phyloP scores from a whole-genome alignment of 2,329 filamentous ascomycete species.

The Phialophora verrucosa region DNA sequence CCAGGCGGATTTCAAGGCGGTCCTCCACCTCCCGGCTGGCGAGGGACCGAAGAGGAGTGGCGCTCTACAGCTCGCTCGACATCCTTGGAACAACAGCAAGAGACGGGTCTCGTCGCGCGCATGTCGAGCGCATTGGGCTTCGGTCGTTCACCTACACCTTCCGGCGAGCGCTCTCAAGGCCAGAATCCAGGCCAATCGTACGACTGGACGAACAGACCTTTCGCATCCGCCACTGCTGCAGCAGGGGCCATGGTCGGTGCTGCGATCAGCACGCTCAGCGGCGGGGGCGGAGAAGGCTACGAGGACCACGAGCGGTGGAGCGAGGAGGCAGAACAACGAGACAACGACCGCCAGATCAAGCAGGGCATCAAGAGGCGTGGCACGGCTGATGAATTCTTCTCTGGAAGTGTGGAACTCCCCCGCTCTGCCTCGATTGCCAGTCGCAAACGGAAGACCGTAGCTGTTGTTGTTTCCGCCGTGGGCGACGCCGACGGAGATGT shows the following conservation, averaged over 20 bases:
- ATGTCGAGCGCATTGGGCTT: conserved; percentile 73
- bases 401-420: conserved; percentile 34
- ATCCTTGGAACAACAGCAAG: conserved; percentile 46
- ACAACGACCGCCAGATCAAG: conserved; percentile 44
- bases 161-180: conserved; percentile 11
- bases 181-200: conserved; percentile 81
- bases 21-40: conserved; percentile 39
- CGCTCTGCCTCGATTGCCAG: conserved; percentile 28
- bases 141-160: conserved; percentile 70
- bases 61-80: conserved; percentile 41
- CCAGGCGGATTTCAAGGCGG: conserved; percentile 40
- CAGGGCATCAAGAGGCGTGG: conserved; percentile 39
- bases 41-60: conserved; percentile 43
- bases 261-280: conserved; percentile 79
- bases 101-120: conserved; percentile 71
- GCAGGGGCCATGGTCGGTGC: conserved; percentile 82
- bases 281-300: conserved; percentile 80
- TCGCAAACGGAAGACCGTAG: conserved; percentile 74
- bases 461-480: conserved; percentile 84
- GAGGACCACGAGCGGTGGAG: conserved; percentile 90
- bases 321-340: conserved; percentile 79
- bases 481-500: conserved; percentile 62
- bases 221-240: conserved; percentile 79
- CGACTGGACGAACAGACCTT: conserved; percentile 78
- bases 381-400: conserved; percentile 43